Conservation (phyloP, 257 asterid genomes). For the Solanum ossicruentum region DNA sequence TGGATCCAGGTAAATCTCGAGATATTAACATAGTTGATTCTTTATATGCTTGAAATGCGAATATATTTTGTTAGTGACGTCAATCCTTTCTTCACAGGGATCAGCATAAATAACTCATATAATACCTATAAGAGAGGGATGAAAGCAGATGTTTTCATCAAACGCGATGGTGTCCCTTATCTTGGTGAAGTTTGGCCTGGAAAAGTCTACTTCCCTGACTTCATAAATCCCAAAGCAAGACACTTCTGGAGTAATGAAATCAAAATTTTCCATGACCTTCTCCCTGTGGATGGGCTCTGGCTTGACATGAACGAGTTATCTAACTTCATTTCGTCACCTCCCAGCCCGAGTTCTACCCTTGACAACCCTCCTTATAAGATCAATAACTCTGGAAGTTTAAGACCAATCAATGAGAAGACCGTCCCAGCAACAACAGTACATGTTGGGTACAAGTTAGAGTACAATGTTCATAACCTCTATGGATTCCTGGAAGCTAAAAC, state of each 20-base stretch:
- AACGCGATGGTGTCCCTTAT: constrained; percentile 54
- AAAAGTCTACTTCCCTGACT: constrained; percentile 65
- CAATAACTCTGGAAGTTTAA: constrained; percentile 37
- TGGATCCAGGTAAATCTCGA: constrained; percentile 70
- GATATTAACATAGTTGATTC: neutral
- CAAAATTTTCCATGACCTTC: constrained; percentile 29
- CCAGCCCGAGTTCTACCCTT: constrained; percentile 38
- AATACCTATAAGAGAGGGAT: constrained; percentile 53
- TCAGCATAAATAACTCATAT: constrained; percentile 42
- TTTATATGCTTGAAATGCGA: no score
- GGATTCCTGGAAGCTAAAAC: constrained; percentile 66
- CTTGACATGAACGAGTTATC: constrained; percentile 87
- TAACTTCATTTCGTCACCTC: constrained; percentile 56
- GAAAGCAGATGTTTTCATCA: constrained; percentile 56
- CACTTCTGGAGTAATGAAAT: constrained; percentile 65
- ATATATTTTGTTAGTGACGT: no score
- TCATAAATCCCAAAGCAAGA: constrained; percentile 35
- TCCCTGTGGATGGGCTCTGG: constrained; percentile 81
- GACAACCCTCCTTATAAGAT: constrained; percentile 84
- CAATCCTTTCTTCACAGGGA: constrained; percentile 25
- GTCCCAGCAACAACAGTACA: constrained; percentile 63
- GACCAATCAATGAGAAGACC: constrained; percentile 36
- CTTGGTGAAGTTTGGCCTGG: constrained; percentile 90
- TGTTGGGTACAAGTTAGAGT: constrained; percentile 46
- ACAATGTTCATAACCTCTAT: constrained; percentile 60